These are phyloP conservation scores for Didymella pomorum DNA, from an alignment of 2,329 filamentous ascomycete genomes.

Conservation along the genomic window DNA sequence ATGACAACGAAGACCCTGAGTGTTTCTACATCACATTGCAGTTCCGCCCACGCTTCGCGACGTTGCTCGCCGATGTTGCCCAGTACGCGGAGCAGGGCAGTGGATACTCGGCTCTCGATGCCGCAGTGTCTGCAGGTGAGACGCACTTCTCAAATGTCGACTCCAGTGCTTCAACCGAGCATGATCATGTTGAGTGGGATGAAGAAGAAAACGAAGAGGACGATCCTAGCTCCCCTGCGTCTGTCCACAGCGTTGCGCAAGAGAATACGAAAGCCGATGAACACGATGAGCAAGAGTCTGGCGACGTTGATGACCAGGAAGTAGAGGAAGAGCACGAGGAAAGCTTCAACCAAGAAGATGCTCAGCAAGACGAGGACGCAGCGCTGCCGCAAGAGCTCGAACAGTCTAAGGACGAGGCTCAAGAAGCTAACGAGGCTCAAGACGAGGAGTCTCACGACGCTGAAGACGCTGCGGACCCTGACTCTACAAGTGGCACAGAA, in stretches of 20 bases:
- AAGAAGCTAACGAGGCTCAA: not conserved
- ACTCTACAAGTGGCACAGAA: not conserved
- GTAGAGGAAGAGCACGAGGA: slow-evolving; percentile 4
- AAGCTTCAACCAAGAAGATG: slow-evolving; percentile 3
- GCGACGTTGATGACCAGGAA: slow-evolving; percentile 11
- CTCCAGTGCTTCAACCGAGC: slow-evolving; percentile 30
- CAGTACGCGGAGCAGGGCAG: slow-evolving; percentile 64
- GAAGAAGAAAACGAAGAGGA: slow-evolving; percentile 22
- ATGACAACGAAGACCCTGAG: slow-evolving; percentile 61
- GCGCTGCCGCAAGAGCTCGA: slow-evolving; percentile 9
- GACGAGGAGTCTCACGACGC: slow-evolving; percentile 2
- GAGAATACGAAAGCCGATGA: slow-evolving; percentile 10
- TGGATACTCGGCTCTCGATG: slow-evolving; percentile 61
- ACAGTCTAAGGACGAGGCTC: not conserved
- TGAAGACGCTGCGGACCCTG: slow-evolving; percentile 9
- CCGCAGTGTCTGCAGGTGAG: slow-evolving; percentile 39
- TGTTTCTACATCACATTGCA: slow-evolving; percentile 67
- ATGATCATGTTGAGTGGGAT: slow-evolving; percentile 34
- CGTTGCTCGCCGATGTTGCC: slow-evolving; percentile 61
- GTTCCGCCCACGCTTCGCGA: slow-evolving; percentile 62
- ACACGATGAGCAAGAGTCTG: slow-evolving; percentile 13
- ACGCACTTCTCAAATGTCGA: slow-evolving; percentile 35
- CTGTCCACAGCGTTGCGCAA: slow-evolving; percentile 1
- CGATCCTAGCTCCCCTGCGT: slow-evolving; percentile 13
- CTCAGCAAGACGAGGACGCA: slow-evolving; percentile 3